Evolutionary conservation across 2,329 filamentous ascomycete genomes (phyloP), one percentile per base, ranked within the genome.

Genomic region (Trichoderma koningiopsis): DNA sequence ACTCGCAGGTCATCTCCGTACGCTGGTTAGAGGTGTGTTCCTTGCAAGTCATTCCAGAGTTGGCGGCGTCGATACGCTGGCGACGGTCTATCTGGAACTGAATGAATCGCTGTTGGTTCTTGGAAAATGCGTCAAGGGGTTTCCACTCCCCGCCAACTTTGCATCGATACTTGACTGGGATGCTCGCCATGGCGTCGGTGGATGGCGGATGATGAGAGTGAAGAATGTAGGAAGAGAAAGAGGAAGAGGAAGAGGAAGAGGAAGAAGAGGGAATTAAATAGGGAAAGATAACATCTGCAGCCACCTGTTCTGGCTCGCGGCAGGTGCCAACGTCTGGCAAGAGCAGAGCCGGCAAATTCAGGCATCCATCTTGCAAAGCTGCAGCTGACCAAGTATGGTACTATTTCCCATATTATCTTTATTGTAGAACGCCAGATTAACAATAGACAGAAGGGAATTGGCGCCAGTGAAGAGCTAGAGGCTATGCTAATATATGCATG

Each of bases 81-180:
- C 71, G 24, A 3, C 29, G 57, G 2, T 69, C 68, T 24, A 73
- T 56, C 43, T 74, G 73, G 19, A 59, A 22, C 13, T 73, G 69
- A 13, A 80, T 58, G 6, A 76, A 63, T 22, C 72, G 74, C 62
- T 77, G 77, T 61, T 82, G 78, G 4, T 70, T 76, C 6, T 73
- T 73, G 5, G 79, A 81, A 68, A 81, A 82, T 4, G 70, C 71
- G 3, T 71, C 59, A 2, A 77, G 63, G 0, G 74, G 64, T 59
- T 78, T 79, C 78, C 76, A 81, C 67, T 81, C 80, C n/a, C 75
- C 74, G 4, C 80, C 80, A 22, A 76, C 71, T 35, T 77, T 75
- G 74, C 80, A 81, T 24, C 77, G 75, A 62, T 62, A 76, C 74
- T 70, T 64, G 3, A 59, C 71, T 16, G 71, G 70, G 0, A 69